Evolutionary conservation across 1,139 yeast genomes (phyloP).

Genomic region (Yamadazyma membranifaciens): DNA sequence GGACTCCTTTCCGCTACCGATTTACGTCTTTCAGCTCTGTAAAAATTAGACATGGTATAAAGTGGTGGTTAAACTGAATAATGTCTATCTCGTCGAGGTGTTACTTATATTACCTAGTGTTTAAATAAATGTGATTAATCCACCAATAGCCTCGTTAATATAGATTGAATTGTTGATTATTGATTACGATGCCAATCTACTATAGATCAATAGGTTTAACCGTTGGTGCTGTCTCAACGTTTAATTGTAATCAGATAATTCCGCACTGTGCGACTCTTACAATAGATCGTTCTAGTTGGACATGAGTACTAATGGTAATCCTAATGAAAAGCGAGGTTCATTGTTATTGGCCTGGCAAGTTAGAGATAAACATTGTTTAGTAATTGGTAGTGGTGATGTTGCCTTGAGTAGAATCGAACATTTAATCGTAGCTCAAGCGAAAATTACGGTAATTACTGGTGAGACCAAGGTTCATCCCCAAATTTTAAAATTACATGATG

Average conservation of each 20-base stretch:
- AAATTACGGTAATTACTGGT: constrained; percentile 66
- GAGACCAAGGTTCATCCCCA: constrained; percentile 40
- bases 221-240: not conserved
- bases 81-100: too few species aligned
- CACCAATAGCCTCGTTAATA: too few species aligned
- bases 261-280: constrained; percentile 1
- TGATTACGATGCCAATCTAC: too few species aligned
- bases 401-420: constrained; percentile 71
- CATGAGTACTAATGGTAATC: not conserved
- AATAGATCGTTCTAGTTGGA: not conserved
- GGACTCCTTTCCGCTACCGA: constrained; percentile 78
- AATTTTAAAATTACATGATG: constrained; percentile 31
- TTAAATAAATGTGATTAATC: not conserved
- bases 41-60: constrained; percentile 5
- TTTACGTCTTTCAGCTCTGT: constrained; percentile 51
- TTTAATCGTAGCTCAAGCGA: constrained; percentile 67
- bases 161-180: too few species aligned
- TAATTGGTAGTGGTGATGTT: constrained; percentile 82
- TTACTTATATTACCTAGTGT: too few species aligned
- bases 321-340: constrained; percentile 44
- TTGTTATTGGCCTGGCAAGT: constrained; percentile 75
- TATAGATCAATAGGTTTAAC: not conserved
- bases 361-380: constrained; percentile 60
- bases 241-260: not conserved
- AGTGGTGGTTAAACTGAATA: not conserved